A percentile compares a stretch with the other conserved stretches of the same genome.
phyloP scores from a whole-genome alignment of 2,329 filamentous ascomycete genomes.

The Microcyclospora pomicola region DNA sequence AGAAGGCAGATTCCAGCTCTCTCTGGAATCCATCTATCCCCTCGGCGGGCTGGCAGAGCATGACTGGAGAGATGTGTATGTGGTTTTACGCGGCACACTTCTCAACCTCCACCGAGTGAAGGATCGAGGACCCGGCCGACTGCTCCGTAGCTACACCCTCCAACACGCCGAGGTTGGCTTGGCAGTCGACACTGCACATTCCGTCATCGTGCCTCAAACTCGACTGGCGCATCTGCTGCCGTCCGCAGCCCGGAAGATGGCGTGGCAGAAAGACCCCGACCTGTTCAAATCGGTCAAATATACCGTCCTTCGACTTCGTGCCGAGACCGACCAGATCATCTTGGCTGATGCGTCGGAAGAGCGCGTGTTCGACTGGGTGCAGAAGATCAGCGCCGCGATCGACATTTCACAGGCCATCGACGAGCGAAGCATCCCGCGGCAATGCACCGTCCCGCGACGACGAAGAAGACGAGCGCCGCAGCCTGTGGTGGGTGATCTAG shows the following conservation, averaged over 20 bases:
- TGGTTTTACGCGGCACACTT: constrained; percentile 53
- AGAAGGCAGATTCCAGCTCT: constrained; percentile 20
- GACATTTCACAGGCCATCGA: constrained; percentile 58
- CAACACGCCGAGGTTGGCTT: constrained; percentile 64
- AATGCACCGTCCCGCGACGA: constrained; percentile 34
- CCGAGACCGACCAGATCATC: constrained; percentile 61
- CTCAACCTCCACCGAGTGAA: constrained; percentile 53
- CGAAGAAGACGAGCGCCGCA: constrained; percentile 22
- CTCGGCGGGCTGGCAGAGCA: constrained; percentile 15
- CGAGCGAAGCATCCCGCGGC: constrained; percentile 41
- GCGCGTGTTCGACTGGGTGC: constrained; percentile 55
- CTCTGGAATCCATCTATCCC: constrained; percentile 21
- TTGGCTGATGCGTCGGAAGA: constrained; percentile 52
- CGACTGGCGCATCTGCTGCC: constrained; percentile 34
- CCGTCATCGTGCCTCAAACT: constrained; percentile 28
- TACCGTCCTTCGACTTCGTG: constrained; percentile 57
- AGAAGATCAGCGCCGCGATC: constrained; percentile 57
- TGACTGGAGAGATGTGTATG: constrained; percentile 36
- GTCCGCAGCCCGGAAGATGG: constrained; percentile 23
- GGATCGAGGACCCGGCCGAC: constrained; percentile 38
- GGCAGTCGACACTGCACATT: constrained; percentile 57
- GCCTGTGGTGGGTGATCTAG: constrained; percentile 20
- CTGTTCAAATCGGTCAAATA: constrained; percentile 33
- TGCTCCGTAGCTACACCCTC: constrained; percentile 56
- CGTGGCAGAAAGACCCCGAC: constrained; percentile 32